Evolutionary conservation across 441 rosid species (phyloP), one percentile per base, ranked within the genome.

Genomic region (Erodium moschatum): DNA sequence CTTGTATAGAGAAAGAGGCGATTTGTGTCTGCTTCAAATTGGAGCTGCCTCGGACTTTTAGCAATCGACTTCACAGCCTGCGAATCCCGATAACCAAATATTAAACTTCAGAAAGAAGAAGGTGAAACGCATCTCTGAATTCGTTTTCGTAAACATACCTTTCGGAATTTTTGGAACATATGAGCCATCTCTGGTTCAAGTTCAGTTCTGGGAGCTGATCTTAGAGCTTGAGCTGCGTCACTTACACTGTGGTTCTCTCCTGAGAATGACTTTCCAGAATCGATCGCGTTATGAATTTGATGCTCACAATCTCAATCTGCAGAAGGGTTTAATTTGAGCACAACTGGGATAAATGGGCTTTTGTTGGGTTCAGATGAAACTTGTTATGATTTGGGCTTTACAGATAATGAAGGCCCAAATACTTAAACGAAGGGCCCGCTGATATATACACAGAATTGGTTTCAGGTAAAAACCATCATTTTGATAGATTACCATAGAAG

Each of bases 1-100:
- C 97, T 81, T 66, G 98, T 92, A 72, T 74, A 88, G 35, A 92
- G 76, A 73, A 92, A 90, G 60, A 90, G 92, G 15, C 86, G 86
- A 77, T 88, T 90, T 24, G 84, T 78, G 74, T 92, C 97, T 0
- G 85, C 79, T 85, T 90, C 96, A 46, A 87, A 88, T 46, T 90
- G 98, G 13, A 92, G 70, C 70, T 86, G 86, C 81, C 86, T 85
- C 1, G 81, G 85, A 70, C 86, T 90, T 73, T 81, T 86, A 24
- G 90, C 96, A 31, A 92, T 83, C 72, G 69, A 73, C 70, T 83
- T 86, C 75, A 86, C 87, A 35, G 83, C 93, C 98, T 92, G 80
- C 13, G 0, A 79, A 82, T 50, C 64, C 21, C 24, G 71, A 75
- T 33, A 4, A 67, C 11, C 50, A 66, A 38, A 56, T 0, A 44